phyloP scores from a whole-genome alignment of 768 basidiomycete species.

The Russula brevipes region DNA sequence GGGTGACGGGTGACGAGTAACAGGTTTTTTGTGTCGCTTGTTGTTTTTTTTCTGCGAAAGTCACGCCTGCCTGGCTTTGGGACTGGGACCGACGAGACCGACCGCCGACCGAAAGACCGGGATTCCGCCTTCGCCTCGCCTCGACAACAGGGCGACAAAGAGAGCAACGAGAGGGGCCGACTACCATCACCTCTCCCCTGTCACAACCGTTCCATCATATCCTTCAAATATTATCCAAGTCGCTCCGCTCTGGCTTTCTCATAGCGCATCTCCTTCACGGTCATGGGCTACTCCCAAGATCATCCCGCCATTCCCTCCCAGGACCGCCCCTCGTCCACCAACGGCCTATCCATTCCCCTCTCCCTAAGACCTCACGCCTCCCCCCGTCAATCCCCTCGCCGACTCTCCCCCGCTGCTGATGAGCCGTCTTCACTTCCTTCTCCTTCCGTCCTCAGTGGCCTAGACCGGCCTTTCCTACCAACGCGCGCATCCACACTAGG shows the following conservation, averaged over 20 bases:
- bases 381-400: slow-evolving; percentile 17
- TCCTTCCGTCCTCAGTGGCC: slow-evolving; percentile 19
- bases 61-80: too few relatives aligned
- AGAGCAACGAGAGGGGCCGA: neutral
- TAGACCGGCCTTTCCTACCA: slow-evolving; percentile 52
- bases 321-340: neutral
- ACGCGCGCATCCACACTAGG: slow-evolving; percentile 62
- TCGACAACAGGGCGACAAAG: slow-evolving; percentile 2
- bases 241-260: slow-evolving; percentile 9
- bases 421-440: slow-evolving; percentile 16
- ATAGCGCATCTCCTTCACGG: slow-evolving; percentile 2
- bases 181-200: neutral
- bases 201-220: neutral
- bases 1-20: neutral
- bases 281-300: slow-evolving; percentile 23
- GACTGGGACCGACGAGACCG: too few relatives aligned
- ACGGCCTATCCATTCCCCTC: slow-evolving; percentile 12
- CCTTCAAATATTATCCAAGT: neutral
- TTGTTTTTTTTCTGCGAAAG: neutral
- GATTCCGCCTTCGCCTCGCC: slow-evolving; percentile 8
- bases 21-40: neutral
- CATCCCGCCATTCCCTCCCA: slow-evolving; percentile 12
- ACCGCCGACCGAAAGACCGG: slow-evolving; percentile 7
- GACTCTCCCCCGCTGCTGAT: slow-evolving; percentile 6
- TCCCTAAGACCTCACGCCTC: slow-evolving; percentile 11